These are phyloP conservation scores for Alectoria sarmentosa DNA, from an alignment of 495 filamentous ascomycete genomes.

Conservation along the genomic window DNA sequence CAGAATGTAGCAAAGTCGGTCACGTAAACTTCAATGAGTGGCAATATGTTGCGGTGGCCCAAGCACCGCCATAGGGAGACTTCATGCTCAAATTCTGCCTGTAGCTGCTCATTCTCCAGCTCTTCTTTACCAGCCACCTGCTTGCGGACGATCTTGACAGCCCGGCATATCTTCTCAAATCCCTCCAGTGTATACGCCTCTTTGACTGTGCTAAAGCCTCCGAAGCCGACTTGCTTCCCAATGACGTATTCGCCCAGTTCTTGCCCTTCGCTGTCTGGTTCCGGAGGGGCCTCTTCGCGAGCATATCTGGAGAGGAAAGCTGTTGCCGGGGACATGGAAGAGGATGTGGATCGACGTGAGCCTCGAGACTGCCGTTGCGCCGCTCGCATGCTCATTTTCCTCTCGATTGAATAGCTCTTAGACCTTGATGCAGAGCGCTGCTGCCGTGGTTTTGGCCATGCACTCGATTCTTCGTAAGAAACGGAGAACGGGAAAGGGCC, in stretches of 20 bases:
- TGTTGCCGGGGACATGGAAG: conserved; percentile 47
- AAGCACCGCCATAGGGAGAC: conserved; percentile 64
- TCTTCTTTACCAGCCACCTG: conserved; percentile 48
- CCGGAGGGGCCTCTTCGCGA: conserved; percentile 37
- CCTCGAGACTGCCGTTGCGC: conserved; percentile 20
- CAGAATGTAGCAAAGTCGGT: conserved; percentile 68
- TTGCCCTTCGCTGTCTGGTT: conserved; percentile 66
- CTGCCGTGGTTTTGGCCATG: conserved; percentile 38
- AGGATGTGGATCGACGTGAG: conserved; percentile 42
- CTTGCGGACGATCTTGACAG: conserved; percentile 70
- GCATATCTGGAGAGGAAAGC: conserved; percentile 54
- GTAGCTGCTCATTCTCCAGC: conserved; percentile 59
- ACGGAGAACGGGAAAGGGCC: conserved; percentile 36
- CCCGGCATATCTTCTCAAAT: conserved; percentile 44
- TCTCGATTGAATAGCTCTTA: conserved; percentile 37
- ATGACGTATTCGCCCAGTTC: conserved; percentile 70
- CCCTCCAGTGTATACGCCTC: conserved; percentile 63
- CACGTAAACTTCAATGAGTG: conserved; percentile 61
- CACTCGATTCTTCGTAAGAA: conserved; percentile 44
- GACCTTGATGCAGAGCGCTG: conserved; percentile 41
- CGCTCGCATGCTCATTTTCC: conserved; percentile 38
- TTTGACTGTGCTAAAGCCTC: conserved; percentile 65
- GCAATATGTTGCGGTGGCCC: conserved; percentile 58
- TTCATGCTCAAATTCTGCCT: conserved; percentile 70
- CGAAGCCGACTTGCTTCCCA: conserved; percentile 61